A percentile compares a stretch with the other conserved stretches of the same genome.
Conservation (phyloP, 441 rosid genomes). For the Breynia disticha region DNA sequence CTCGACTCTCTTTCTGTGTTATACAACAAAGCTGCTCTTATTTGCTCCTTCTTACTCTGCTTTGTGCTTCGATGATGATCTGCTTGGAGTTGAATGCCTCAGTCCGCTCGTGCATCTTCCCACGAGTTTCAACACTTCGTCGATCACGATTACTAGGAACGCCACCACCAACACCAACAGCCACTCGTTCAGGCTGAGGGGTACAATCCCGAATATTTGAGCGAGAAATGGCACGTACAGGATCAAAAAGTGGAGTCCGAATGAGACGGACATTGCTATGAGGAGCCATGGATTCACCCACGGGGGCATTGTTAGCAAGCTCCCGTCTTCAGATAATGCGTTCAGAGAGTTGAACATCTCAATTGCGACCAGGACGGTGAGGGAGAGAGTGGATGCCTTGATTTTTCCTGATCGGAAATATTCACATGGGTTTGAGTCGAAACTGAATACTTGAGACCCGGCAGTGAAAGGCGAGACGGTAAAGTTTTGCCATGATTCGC, state of each 20-base stretch:
- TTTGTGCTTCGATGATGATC: conserved; percentile 34
- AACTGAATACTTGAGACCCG: conserved; percentile 42
- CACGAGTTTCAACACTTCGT: conserved; percentile 67
- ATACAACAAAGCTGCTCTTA: not conserved
- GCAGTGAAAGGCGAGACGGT: conserved; percentile 67
- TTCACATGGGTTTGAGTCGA: conserved; percentile 58
- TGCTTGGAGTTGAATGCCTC: conserved; percentile 29
- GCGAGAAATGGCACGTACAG: conserved; percentile 83
- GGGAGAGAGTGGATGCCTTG: conserved; percentile 86
- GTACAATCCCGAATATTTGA: conserved; percentile 68
- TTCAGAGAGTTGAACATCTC: conserved; percentile 98
- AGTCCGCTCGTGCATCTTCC: conserved; percentile 52
- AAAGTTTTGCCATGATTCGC: conserved; percentile 62
- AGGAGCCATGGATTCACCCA: conserved; percentile 93
- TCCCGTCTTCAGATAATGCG: conserved; percentile 83
- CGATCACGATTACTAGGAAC: conserved; percentile 72
- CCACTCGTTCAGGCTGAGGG: conserved; percentile 83
- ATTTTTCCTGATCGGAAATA: conserved; percentile 75
- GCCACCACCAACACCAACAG: conserved; percentile 68
- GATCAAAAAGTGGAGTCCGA: conserved; percentile 79
- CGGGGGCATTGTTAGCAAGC: conserved; percentile 79
- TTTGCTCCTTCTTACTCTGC: conserved; percentile 30
- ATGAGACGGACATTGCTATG: conserved; percentile 72
- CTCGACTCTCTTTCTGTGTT: too few relatives aligned
- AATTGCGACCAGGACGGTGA: conserved; percentile 82